Base-by-base conservation (phyloP, 768 basidiomycete genomes). In the Megacollybia marginata region DNA sequence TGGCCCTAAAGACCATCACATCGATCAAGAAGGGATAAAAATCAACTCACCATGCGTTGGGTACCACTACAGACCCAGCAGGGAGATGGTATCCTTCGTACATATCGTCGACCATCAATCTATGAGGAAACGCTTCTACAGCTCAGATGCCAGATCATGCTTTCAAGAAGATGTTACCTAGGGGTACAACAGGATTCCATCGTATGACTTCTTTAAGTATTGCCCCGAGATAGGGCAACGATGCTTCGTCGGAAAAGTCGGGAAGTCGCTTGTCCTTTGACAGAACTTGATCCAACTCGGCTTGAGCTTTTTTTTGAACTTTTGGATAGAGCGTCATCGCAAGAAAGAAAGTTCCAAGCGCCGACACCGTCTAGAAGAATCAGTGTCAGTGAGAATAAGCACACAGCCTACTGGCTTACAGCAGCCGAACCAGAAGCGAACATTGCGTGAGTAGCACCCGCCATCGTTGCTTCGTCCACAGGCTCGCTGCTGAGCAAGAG, bases 71-170 rank as follows among this genome's bases (percentile, higher is more conserved):
- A 1, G 53, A 46, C 2, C 62, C 63, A 6, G 49, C 51, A 1
- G 65, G 63, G 10, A 67, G 62, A 40, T 54, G 52, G 40, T 57
- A 62, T 1, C 57, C 64, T 9, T 54, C 48, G 43, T 62, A 68
- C 18, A 49, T 48, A 43, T 63, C 64, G 28, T 62, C 64, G 32
- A 50, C 48, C 7, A 51, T 60, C 0, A 57, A 20, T 15, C 47
- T 42, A 49, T 62, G 62, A 4, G 62, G 55, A 16, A 59, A 51
- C 42, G 55, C 57, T 57, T 23, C 2, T 28, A 32, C 16, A 34
- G 13, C 34, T 52, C 54, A 38, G 48, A 16, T 16, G 33, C 9
- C 34, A 3, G 13, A 31, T 23, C 20, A 34, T 32, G 5, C 15
- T 12, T 11, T 5, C 28, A 44, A 20, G 33, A 4, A 18, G 16